These are phyloP conservation scores for Candida ascalaphidarum DNA, from an alignment of 805 yeast species.

Conservation along the genomic window DNA sequence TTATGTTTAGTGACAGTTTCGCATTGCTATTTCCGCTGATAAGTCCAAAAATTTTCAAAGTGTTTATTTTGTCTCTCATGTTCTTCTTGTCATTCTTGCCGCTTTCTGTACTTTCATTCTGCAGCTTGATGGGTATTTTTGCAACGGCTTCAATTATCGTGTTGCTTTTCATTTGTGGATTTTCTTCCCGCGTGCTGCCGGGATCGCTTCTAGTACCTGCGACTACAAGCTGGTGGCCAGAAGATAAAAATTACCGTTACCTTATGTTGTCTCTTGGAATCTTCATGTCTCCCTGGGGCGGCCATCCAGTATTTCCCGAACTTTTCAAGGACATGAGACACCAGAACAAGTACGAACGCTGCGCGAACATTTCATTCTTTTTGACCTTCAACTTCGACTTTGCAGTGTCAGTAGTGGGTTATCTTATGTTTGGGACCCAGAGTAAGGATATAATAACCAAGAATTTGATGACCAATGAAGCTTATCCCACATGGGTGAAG, in stretches of 20 bases:
- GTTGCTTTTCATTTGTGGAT: conserved; percentile 40
- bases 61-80: conserved; percentile 26
- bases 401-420: conserved; percentile 57
- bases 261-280: conserved; percentile 51
- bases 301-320: conserved; percentile 78
- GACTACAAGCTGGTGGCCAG: conserved; percentile 27
- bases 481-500: conserved; percentile 56
- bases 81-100: conserved; percentile 48
- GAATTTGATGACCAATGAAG: conserved; percentile 54
- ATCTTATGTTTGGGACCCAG: conserved; percentile 69
- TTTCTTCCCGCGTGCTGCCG: conserved; percentile 29
- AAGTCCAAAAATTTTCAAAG: conserved; percentile 16
- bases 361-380: conserved; percentile 48
- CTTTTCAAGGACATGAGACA: conserved; percentile 68
- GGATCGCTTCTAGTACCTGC: conserved; percentile 49
- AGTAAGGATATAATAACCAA: conserved; percentile 73
- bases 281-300: conserved; percentile 74
- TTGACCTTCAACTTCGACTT: conserved; percentile 53
- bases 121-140: conserved; percentile 49
- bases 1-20: conserved; percentile 56
- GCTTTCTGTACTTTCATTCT: conserved; percentile 43
- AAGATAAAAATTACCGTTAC: conserved; percentile 14
- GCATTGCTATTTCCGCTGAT: conserved; percentile 15
- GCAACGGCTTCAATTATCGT: conserved; percentile 44
- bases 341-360: conserved; percentile 48